Percentiles rank a stretch among this genome's conserved stretches.
Conservation (phyloP, 2,329 filamentous ascomycete genomes). For the Nemania sp. region DNA sequence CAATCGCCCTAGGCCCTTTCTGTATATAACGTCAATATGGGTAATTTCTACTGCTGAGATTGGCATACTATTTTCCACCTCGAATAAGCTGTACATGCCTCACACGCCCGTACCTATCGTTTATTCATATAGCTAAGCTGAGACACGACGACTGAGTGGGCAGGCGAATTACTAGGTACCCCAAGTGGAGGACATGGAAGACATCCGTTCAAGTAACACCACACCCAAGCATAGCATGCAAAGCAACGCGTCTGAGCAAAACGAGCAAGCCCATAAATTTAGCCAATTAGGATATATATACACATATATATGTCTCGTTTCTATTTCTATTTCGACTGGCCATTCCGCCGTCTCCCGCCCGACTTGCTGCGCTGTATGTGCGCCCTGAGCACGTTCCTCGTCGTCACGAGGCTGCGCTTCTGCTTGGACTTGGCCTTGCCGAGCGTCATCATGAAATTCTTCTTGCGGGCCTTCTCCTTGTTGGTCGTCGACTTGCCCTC, state of each 20-base stretch:
- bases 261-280: neutral
- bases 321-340: conserved; percentile 27
- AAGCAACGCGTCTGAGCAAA: neutral
- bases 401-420: conserved; percentile 90
- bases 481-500: conserved; percentile 97
- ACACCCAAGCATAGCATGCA: too few relatives aligned
- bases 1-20: too few relatives aligned
- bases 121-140: too few relatives aligned
- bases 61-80: too few relatives aligned
- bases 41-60: too few relatives aligned
- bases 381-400: conserved; percentile 76
- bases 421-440: conserved; percentile 95
- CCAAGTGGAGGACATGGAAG: too few relatives aligned
- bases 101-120: too few relatives aligned
- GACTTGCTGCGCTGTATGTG: conserved; percentile 84
- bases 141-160: too few relatives aligned
- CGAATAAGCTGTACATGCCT: too few relatives aligned
- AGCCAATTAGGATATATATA: neutral
- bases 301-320: neutral
- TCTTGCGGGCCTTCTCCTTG: conserved; percentile 93
- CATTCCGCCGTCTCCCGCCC: conserved; percentile 81
- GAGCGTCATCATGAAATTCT: conserved; percentile 98
- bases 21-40: too few relatives aligned
- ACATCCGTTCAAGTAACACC: too few relatives aligned
- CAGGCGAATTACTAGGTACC: too few relatives aligned